Evolutionary conservation across 768 basidiomycete genomes (phyloP), one percentile per base, ranked within the genome.

Genomic region (Rhodocollybia butyracea): DNA sequence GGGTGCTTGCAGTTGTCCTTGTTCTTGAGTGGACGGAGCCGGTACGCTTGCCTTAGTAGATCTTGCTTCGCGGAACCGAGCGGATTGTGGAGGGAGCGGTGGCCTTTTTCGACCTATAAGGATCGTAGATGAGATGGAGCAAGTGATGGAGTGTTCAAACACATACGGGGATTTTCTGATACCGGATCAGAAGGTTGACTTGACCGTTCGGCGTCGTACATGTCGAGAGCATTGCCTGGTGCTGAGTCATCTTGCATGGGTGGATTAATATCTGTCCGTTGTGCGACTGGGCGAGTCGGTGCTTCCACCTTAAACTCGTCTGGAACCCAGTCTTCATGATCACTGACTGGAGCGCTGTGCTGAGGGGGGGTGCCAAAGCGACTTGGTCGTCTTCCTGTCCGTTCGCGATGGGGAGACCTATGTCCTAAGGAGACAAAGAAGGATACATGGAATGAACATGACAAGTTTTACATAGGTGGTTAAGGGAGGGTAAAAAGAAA

Each of bases 31-130:
- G 22, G 19, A 17, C 13, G 19, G 42, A 11, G 3, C 11, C 31
- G 24, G 31, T 10, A 26, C 2, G 13, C 15, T 29, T 34, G 3
- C 15, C 32, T 45, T 17, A 48, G 43, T 24, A 15, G 34, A 30
- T 31, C 45, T 46, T n/a, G 46, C 59, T 48, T 70, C 70, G 15
- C 66, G 70, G 55, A 76, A 80, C 6, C 70, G 69, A 19, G 66
- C 62, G 4, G 62, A 59, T 63, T 82, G 80, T 11, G 79, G 73
- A 2, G 78, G 78, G 11, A 82, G 66, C 0, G 79, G 80, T 1
- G 58, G 62, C 51, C 80, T 69, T 58, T 67, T 73, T 15, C 70
- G 76, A 65, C 68, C 72, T 76, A 64, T 21, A 54, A 46, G 31
- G 32, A 51, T n/a, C 34, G 13, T 52, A 45, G 47, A 58, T 58